A percentile compares a stretch with the other conserved stretches of the same genome.
These are phyloP conservation scores for Abeoforma whisleri DNA, from an alignment of 78 protist species.

Conservation along the genomic window DNA sequence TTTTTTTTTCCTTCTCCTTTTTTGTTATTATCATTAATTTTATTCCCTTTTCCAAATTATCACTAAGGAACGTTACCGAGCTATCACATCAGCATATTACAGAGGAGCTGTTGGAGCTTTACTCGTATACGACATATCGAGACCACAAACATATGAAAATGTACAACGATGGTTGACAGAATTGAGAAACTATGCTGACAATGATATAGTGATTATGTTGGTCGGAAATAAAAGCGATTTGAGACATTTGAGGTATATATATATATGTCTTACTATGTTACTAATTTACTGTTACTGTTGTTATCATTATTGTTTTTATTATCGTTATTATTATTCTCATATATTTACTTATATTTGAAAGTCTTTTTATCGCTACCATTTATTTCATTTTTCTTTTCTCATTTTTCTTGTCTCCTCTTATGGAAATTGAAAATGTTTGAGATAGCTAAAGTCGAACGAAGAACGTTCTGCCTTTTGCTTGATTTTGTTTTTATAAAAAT, in stretches of 20 bases:
- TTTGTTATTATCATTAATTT: not conserved
- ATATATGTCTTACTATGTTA: no score
- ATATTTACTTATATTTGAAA: no score
- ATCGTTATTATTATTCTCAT: not conserved
- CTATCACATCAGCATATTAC: slow-evolving; percentile 63
- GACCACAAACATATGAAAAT: slow-evolving; percentile 75
- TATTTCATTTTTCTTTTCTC: no score
- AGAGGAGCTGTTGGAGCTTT: slow-evolving; percentile 86
- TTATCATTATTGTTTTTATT: not conserved
- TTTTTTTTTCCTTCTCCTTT: not conserved
- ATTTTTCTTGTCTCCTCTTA: no score
- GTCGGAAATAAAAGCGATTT: slow-evolving; percentile 92
- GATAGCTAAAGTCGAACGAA: no score
- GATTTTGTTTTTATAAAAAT: no score
- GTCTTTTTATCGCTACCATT: not conserved
- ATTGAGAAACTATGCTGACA: slow-evolving; percentile 68
- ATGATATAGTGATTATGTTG: slow-evolving; percentile 88
- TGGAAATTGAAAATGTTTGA: not conserved
- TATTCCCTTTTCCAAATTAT: not conserved
- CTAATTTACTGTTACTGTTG: not conserved
- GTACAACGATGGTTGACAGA: slow-evolving; percentile 74
- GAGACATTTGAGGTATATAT: slow-evolving; percentile 42
- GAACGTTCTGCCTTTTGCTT: no score
- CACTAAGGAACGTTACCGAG: slow-evolving; percentile 30
- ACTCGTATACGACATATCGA: slow-evolving; percentile 66